Percentiles rank a stretch among this genome's conserved stretches.
Conservation (phyloP, 441 rosid genomes). For the Eutrema salsugineum region DNA sequence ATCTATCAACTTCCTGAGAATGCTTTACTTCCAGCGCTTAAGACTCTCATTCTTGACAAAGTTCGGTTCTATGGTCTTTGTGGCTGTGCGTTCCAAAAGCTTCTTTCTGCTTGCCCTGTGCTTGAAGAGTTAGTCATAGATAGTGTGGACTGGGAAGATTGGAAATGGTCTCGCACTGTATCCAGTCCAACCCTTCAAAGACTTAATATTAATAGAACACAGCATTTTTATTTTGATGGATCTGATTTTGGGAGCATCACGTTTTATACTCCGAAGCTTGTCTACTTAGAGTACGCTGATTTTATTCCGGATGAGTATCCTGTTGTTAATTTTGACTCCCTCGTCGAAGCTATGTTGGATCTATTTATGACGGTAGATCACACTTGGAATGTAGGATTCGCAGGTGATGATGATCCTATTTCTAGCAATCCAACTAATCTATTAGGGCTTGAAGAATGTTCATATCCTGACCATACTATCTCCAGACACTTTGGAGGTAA, state of each 20-base stretch:
- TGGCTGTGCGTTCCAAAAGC: not conserved
- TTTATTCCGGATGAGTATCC: not conserved
- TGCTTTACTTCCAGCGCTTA: not conserved
- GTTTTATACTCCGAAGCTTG: not conserved
- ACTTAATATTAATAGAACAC: not conserved
- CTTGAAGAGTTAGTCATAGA: not conserved
- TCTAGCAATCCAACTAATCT: not conserved
- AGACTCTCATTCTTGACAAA: too few relatives aligned
- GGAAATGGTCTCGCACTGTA: not conserved
- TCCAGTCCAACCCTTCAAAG: not conserved
- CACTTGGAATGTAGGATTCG: not conserved
- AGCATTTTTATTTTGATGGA: too few relatives aligned
- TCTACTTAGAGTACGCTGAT: not conserved
- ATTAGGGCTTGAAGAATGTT: not conserved
- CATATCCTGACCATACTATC: not conserved
- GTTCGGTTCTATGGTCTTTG: not conserved
- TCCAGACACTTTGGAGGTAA: not conserved
- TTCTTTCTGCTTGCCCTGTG: not conserved
- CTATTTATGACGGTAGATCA: not conserved
- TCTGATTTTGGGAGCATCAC: not conserved
- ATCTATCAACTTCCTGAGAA: not conserved
- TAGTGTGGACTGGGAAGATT: not conserved
- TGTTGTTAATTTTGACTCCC: not conserved
- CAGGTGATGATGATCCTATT: not conserved
- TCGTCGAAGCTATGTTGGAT: not conserved